Conservation (phyloP, 2,329 filamentous ascomycete species). For the Fusarium lyarnte region DNA sequence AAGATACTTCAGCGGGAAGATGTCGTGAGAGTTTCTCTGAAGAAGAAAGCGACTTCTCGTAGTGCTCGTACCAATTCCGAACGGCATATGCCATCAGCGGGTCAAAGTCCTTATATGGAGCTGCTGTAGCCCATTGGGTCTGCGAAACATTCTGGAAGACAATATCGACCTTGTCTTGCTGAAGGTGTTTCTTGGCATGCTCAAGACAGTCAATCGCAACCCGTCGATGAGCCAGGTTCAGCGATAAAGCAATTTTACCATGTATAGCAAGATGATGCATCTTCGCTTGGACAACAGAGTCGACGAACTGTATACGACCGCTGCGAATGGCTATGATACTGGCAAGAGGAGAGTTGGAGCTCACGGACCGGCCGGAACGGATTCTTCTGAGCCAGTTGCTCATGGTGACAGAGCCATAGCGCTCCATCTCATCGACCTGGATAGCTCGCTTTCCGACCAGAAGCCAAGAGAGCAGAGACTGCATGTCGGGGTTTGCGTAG, state of each 20-base stretch:
- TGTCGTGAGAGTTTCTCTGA: not conserved
- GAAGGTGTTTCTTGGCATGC: not conserved
- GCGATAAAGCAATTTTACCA: not conserved
- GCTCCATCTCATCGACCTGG: not conserved
- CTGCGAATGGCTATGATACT: not conserved
- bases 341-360: not conserved
- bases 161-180: not conserved
- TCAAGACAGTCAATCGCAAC: not conserved
- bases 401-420: not conserved
- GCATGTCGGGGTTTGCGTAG: not conserved
- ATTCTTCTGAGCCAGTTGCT: conserved; percentile 1
- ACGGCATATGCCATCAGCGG: not conserved
- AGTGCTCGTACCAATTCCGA: not conserved
- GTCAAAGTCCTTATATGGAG: not conserved
- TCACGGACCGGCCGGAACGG: not conserved
- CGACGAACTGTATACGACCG: not conserved
- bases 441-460: not conserved
- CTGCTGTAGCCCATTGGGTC: not conserved
- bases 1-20: not conserved
- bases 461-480: not conserved
- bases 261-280: not conserved
- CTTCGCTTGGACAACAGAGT: not conserved
- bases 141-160: not conserved
- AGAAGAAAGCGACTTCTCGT: not conserved
- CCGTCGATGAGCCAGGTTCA: not conserved